A percentile compares a stretch with the other conserved stretches of the same genome.
Evolutionary conservation across 1,284 basidiomycete genomes (phyloP).

Genomic region (Ganoderma lucidum): DNA sequence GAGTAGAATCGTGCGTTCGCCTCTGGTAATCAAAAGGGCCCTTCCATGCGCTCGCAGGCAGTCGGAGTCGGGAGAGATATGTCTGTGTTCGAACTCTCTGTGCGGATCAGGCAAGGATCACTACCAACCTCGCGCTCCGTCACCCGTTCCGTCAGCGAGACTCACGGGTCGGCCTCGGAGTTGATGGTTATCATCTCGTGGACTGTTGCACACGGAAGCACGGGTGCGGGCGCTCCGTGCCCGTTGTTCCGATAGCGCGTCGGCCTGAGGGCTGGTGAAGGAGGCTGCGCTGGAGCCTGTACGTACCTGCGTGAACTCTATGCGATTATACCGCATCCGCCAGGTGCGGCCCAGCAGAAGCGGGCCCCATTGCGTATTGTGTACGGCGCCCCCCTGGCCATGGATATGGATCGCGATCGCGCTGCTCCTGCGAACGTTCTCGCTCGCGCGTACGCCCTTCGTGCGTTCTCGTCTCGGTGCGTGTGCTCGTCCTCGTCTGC

Average conservation of each 20-base stretch:
- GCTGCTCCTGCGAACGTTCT: slow-evolving; percentile 10
- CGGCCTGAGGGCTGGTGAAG: slow-evolving; percentile 2
- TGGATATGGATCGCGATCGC: slow-evolving; percentile 6
- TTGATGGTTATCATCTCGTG: slow-evolving; percentile 20
- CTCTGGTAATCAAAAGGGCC: slow-evolving; percentile 3
- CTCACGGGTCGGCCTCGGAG: slow-evolving; percentile 13
- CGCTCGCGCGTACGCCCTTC: slow-evolving; percentile 17
- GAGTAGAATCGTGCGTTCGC: slow-evolving; percentile 1
- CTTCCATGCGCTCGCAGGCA: slow-evolving; percentile 23
- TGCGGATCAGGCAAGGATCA: slow-evolving; percentile 15
- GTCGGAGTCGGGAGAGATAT: slow-evolving; percentile 20
- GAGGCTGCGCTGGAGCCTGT: slow-evolving; percentile 7
- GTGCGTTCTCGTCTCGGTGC: slow-evolving; percentile 13
- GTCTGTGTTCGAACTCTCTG: slow-evolving; percentile 18
- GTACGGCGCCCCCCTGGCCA: background rate
- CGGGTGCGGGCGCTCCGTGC: slow-evolving; percentile 18
- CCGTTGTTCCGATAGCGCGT: slow-evolving; percentile 18
- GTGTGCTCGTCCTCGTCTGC: slow-evolving; percentile 9
- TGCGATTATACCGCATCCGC: slow-evolving; percentile 2
- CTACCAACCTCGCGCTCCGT: slow-evolving; percentile 25
- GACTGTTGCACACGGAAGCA: slow-evolving; percentile 11
- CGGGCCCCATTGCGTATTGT: background rate
- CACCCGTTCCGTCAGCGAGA: slow-evolving; percentile 13
- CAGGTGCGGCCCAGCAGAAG: slow-evolving; percentile 4
- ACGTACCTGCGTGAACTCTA: slow-evolving; percentile 6